phyloP scores from a whole-genome alignment of 306 rosid genomes.

The Sesbania bispinosa region DNA sequence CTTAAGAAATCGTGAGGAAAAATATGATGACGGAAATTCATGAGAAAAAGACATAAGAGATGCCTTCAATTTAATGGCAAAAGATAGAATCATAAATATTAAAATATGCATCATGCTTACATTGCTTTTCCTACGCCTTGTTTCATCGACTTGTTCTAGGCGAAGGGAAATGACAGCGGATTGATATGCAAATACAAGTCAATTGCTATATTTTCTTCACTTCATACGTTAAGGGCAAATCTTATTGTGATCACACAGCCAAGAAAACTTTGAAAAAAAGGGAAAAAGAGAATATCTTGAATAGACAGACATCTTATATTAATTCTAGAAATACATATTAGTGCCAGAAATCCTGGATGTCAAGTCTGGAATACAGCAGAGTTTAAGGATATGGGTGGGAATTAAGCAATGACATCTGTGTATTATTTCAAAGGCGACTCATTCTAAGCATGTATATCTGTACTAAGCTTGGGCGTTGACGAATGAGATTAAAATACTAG shows the following conservation, averaged over 20 bases:
- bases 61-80: background rate
- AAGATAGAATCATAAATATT: background rate
- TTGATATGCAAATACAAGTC: too few relatives aligned
- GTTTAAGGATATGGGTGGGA: constrained; percentile 4
- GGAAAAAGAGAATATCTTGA: background rate
- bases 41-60: background rate
- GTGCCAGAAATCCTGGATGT: background rate
- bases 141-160: too few relatives aligned
- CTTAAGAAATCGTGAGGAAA: too few relatives aligned
- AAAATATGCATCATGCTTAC: too few relatives aligned
- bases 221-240: background rate
- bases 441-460: background rate
- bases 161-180: too few relatives aligned
- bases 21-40: too few relatives aligned
- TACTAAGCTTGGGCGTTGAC: background rate
- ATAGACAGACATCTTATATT: too few relatives aligned
- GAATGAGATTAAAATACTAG: background rate
- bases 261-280: background rate
- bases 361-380: background rate
- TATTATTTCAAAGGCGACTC: background rate
- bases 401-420: background rate
- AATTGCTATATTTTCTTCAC: too few relatives aligned
- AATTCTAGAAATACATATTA: background rate
- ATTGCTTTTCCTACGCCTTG: too few relatives aligned
- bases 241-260: background rate